Evolutionary conservation across 208 protist species (phyloP).

Genomic region (Leishmania turanica): DNA sequence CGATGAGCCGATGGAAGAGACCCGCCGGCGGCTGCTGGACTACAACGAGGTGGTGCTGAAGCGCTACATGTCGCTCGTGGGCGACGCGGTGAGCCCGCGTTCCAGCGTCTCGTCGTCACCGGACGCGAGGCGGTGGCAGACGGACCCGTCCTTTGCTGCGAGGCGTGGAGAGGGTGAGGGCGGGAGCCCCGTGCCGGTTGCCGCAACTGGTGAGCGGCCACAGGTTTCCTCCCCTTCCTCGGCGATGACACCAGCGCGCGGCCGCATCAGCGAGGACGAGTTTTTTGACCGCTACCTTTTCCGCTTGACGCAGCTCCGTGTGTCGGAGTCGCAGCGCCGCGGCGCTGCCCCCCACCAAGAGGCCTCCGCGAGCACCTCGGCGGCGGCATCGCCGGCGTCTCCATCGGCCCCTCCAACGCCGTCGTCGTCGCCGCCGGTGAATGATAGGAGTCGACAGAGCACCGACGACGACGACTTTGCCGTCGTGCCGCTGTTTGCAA

Average conservation of each 20-base stretch:
- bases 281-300: constrained; percentile 91
- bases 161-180: background rate
- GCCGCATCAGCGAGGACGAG: constrained; percentile 50
- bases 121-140: constrained; percentile 7
- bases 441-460: constrained; percentile 9
- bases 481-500: constrained; percentile 40
- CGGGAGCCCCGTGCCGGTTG: background rate
- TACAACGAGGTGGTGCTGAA: constrained; percentile 57
- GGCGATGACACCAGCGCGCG: background rate
- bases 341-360: constrained; percentile 1
- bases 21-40: constrained; percentile 68
- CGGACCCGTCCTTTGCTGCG: background rate
- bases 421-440: constrained; percentile 1
- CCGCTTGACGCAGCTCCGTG: constrained; percentile 74
- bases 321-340: constrained; percentile 35
- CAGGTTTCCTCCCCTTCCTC: background rate
- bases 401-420: background rate
- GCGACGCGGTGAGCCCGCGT: constrained; percentile 44
- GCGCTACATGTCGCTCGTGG: constrained; percentile 65
- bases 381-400: background rate
- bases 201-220: background rate
- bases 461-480: constrained; percentile 26
- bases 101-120: constrained; percentile 23
- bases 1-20: constrained; percentile 44
- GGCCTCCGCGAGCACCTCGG: background rate